Evolutionary conservation across 805 yeast species (phyloP), one percentile per base, ranked within the genome.

Genomic region (Candida sanyiensis): DNA sequence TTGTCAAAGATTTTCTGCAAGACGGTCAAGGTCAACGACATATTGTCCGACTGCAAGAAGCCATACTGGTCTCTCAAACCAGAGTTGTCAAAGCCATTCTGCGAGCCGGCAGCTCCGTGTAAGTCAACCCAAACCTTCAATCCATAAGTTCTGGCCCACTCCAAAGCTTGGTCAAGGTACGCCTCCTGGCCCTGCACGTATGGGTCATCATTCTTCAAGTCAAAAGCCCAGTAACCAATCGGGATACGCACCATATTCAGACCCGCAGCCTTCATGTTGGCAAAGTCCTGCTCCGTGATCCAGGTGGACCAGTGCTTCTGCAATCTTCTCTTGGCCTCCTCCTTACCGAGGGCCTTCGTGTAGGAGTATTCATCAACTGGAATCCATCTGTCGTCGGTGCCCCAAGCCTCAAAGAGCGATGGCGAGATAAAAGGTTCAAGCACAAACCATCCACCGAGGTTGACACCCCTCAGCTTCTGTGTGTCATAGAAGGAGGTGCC

Each of bases 31-130:
- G 95, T 80, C 13, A 74, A 50, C 23, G 68, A 60, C 32, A 72
- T 63, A 54, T 81, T 79, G 41, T 70, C 67, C 24, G 66, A 70
- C 32, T 69, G 56, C 52, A 72, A 82, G 76, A 83, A 87, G 3
- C 59, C 60, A 34, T 68, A 55, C 2, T 51, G 28, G 56, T 82
- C 96, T 52, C 95, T 73, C 46, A 75, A 64, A 20, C 97, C 97
- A 7, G 95, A 85, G 67, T 89, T 89, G 62, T 89, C 97, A 55
- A 87, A 90, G 11, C 97, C 97, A 58, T 89, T 89, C 61, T 89
- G 97, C 17, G 95, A 83, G 17, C 96, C 97, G 24, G 96, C 94
- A n/a, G 83, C 95, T 46, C 97, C 97, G 58, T 89, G 97, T 54
- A 89, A 63, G 60, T 90, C 97, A 31, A 89, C 72, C 96, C 96